Evolutionary conservation across 208 protist genomes (phyloP).

Genomic region (Histomonas meleagridis): DNA sequence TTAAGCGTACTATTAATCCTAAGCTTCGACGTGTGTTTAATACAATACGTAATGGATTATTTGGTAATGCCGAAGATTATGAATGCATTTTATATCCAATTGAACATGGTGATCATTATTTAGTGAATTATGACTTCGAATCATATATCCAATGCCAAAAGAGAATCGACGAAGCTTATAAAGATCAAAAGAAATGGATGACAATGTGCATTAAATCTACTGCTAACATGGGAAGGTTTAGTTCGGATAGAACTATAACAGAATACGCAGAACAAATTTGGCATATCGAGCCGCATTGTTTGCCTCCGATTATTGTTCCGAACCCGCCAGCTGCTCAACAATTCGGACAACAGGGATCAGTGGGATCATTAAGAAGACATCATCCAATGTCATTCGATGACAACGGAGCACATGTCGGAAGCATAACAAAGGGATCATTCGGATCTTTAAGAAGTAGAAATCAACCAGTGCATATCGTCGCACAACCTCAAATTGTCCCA

Average conservation of each 20-base stretch:
- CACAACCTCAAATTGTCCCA: neutral
- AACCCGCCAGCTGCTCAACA: neutral
- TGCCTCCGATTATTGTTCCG: neutral
- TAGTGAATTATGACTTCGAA: neutral
- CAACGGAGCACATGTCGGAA: neutral
- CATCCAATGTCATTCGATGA: neutral
- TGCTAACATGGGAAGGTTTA: neutral
- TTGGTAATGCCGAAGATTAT: neutral
- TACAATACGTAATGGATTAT: neutral
- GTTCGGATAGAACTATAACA: neutral
- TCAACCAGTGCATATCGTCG: neutral
- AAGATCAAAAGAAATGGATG: neutral
- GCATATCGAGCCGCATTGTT: neutral
- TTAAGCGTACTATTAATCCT: neutral
- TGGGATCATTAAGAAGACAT: conserved; percentile 10
- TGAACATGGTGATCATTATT: neutral
- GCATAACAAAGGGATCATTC: neutral
- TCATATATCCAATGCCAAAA: neutral
- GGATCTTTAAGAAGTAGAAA: neutral
- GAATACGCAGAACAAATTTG: conserved; percentile 25
- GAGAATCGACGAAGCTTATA: neutral
- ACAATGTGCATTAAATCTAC: neutral
- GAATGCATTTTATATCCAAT: neutral
- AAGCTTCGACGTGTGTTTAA: neutral
- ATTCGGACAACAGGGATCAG: neutral